Base-by-base conservation (phyloP, 2,329 filamentous ascomycete species). In the Plenodomus lindquistii region DNA sequence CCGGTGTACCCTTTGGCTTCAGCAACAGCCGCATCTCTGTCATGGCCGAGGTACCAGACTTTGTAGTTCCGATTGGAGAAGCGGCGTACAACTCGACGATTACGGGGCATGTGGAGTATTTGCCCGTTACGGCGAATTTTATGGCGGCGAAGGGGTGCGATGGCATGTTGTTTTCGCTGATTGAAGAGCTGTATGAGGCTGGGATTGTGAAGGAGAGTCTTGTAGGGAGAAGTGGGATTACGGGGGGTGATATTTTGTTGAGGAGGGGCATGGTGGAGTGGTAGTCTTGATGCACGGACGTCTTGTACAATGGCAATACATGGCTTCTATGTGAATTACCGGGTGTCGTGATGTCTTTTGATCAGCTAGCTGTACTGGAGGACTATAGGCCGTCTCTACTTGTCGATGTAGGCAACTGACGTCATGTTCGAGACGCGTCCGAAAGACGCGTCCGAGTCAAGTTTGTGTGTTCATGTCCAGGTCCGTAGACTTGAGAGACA, bases 71-170 rank as follows among this genome's bases (percentile, higher is more conserved):
- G 4, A 59, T 77, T 36, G 75, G 75, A 2, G 66, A 75, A 60
- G 73, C 72, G 15, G 57, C 71, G 9, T 80, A 79, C 44, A 70
- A 72, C 39, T 77, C 74, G 7, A 77, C 71, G 3, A 73, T 81
- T n/a, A 81, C 79, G 0, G 52, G 71, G 0, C 74, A 79, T 46
- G 70, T 70, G 1, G 80, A 83, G 62, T 73, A 75, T 38, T 62
- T 85, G 27, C 84, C 84, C 0, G 83, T 86, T 0, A 78, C 80
- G 1, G 77, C 85, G 0, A 75, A 83, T 51, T 70, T 86, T 17
- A 70, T 86, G 68, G 83, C 77, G 0, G 79, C 81, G 0, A 80
- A 78, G 54, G 83, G 83, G 0, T 87, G 84, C 52, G 84, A 86
- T 66, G 80, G 81, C 0, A 74, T 85, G 71, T 58, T 86, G 20